These are phyloP conservation scores for Lolium perenne DNA, from an alignment of 176 grass and related monocot genomes.

Conservation along the genomic window DNA sequence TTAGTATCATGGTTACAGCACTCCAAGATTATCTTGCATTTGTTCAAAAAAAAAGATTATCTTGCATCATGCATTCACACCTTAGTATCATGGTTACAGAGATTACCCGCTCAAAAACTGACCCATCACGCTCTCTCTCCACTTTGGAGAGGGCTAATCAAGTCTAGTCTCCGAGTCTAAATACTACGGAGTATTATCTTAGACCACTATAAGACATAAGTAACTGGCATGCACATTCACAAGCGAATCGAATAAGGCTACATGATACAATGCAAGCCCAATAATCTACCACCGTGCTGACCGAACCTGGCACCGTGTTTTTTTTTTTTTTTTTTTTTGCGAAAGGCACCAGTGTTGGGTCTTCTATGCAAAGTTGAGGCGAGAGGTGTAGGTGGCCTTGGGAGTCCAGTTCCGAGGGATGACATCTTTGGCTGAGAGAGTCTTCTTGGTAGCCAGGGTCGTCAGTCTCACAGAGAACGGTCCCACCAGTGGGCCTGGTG, in stretches of 20 bases:
- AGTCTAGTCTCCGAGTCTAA: neutral
- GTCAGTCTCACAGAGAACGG: conserved; percentile 84
- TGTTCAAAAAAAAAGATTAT: too few species aligned
- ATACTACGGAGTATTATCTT: neutral
- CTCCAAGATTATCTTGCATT: neutral
- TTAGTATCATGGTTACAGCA: neutral
- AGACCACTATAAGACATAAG: neutral
- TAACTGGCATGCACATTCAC: neutral
- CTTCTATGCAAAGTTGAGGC: conserved; percentile 74
- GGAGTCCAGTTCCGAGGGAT: conserved; percentile 93
- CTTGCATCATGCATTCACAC: neutral
- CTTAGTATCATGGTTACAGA: neutral
- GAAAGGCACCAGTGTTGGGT: too few species aligned
- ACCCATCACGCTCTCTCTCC: neutral
- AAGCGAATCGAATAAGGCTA: neutral
- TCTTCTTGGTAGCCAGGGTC: conserved; percentile 70
- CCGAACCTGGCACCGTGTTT: too few species aligned
- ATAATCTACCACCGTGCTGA: neutral
- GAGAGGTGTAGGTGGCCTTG: conserved; percentile 94
- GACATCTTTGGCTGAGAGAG: conserved; percentile 81
- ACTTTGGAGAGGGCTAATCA: neutral
- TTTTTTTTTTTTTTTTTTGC: too few species aligned
- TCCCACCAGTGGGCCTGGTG: conserved; percentile 65
- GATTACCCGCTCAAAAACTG: neutral
- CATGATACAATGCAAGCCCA: neutral